phyloP scores from a whole-genome alignment of 441 rosid species.

The Corymbia calophylla region DNA sequence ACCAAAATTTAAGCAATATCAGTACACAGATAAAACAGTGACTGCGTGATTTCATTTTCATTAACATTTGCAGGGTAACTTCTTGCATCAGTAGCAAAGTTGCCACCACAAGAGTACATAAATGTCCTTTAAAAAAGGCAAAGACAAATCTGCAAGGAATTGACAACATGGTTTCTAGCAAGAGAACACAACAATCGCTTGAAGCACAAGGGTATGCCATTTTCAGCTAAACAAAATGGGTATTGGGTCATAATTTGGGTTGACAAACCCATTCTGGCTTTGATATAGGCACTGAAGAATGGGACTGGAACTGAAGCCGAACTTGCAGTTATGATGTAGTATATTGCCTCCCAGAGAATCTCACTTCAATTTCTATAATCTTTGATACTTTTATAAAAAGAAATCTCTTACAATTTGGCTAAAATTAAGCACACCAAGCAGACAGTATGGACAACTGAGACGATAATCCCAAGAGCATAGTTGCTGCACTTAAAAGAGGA shows the following conservation, averaged over 20 bases:
- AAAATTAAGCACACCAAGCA: background rate
- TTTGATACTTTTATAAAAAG: background rate
- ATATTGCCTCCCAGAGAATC: background rate
- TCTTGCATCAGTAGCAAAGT: background rate
- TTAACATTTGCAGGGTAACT: background rate
- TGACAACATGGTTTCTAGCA: background rate
- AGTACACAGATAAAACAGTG: background rate
- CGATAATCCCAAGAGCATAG: background rate
- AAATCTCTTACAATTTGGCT: background rate
- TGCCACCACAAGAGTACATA: background rate
- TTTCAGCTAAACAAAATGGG: background rate
- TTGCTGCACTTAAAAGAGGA: background rate
- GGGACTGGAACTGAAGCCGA: background rate
- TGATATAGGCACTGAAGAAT: background rate
- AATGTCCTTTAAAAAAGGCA: background rate
- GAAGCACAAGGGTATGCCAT: background rate
- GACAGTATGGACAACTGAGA: background rate
- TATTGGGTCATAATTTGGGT: background rate
- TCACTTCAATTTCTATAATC: background rate
- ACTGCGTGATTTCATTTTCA: background rate
- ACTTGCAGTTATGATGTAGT: background rate
- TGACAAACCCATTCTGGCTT: background rate
- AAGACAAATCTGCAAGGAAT: background rate
- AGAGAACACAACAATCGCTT: background rate
- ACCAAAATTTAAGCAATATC: background rate